Percentiles rank a stretch among this genome's conserved stretches.
phyloP scores from a whole-genome alignment of 306 rosid genomes.

The Trifolium repens region DNA sequence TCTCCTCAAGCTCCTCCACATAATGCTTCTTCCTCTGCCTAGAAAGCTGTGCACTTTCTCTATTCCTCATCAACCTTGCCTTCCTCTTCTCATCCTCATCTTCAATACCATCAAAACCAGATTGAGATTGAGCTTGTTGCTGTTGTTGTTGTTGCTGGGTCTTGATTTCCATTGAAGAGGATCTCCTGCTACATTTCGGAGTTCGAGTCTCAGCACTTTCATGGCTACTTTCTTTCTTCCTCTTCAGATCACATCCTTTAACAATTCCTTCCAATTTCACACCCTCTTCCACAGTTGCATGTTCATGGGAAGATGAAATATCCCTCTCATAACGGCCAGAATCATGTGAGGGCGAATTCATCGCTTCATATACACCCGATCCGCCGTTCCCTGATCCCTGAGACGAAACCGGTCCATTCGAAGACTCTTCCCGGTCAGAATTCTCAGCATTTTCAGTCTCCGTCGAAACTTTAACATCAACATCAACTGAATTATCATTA shows the following conservation, averaged over 20 bases:
- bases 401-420: slow-evolving; percentile 65
- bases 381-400: slow-evolving; percentile 69
- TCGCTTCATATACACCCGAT: slow-evolving; percentile 59
- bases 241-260: slow-evolving; percentile 61
- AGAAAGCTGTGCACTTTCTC: slow-evolving; percentile 98
- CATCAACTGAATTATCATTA: neutral
- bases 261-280: slow-evolving; percentile 59
- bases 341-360: slow-evolving; percentile 52
- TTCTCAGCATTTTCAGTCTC: slow-evolving; percentile 45
- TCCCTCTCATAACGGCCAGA: slow-evolving; percentile 44
- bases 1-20: slow-evolving; percentile 95
- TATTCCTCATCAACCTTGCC: slow-evolving; percentile 84
- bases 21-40: slow-evolving; percentile 98
- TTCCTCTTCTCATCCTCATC: slow-evolving; percentile 74
- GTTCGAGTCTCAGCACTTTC: slow-evolving; percentile 62
- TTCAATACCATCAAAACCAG: slow-evolving; percentile 29
- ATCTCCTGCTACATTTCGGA: slow-evolving; percentile 57
- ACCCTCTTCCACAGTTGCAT: slow-evolving; percentile 49
- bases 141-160: slow-evolving; percentile 22
- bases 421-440: slow-evolving; percentile 52
- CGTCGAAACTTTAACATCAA: slow-evolving; percentile 34
- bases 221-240: slow-evolving; percentile 67
- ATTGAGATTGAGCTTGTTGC: slow-evolving; percentile 15
- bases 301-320: slow-evolving; percentile 51
- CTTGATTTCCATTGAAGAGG: slow-evolving; percentile 51